Percentiles rank a stretch among this genome's conserved stretches.
phyloP scores from a whole-genome alignment of 73 alveolate genomes.

The Breviolum minutum region DNA sequence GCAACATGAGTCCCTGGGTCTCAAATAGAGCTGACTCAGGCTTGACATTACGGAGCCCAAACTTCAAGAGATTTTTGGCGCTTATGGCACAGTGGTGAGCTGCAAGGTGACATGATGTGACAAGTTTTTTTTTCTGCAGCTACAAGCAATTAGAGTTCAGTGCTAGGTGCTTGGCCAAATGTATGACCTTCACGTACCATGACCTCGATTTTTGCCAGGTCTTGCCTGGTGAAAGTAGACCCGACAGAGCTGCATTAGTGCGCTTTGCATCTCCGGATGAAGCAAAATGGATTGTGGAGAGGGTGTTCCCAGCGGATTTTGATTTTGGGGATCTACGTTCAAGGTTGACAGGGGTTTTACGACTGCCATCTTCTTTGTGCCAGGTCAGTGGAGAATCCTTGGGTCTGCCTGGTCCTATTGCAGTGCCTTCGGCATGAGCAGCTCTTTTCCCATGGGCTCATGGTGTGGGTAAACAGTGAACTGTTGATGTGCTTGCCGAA shows the following conservation, averaged over 20 bases:
- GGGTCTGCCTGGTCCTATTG: constrained; percentile 55
- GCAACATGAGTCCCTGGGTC: background rate
- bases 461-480: background rate
- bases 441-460: background rate
- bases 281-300: constrained; percentile 68
- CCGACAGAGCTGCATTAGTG: constrained; percentile 49
- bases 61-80: constrained; percentile 27
- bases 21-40: background rate
- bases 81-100: constrained; percentile 62
- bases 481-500: background rate
- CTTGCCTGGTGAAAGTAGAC: constrained; percentile 63
- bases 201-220: background rate
- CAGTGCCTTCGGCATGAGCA: background rate
- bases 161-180: too few relatives aligned
- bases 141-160: too few relatives aligned
- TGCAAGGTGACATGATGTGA: constrained; percentile 36
- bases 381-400: constrained; percentile 44
- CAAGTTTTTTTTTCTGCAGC: too few relatives aligned
- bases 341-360: background rate
- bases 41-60: constrained; percentile 39
- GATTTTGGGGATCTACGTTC: background rate
- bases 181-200: too few relatives aligned
- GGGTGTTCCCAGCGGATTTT: background rate
- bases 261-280: constrained; percentile 66
- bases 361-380: background rate